Evolutionary conservation across 2,329 filamentous ascomycete species (phyloP), one percentile per base, ranked within the genome.

Genomic region (Clarireedia hainanense): DNA sequence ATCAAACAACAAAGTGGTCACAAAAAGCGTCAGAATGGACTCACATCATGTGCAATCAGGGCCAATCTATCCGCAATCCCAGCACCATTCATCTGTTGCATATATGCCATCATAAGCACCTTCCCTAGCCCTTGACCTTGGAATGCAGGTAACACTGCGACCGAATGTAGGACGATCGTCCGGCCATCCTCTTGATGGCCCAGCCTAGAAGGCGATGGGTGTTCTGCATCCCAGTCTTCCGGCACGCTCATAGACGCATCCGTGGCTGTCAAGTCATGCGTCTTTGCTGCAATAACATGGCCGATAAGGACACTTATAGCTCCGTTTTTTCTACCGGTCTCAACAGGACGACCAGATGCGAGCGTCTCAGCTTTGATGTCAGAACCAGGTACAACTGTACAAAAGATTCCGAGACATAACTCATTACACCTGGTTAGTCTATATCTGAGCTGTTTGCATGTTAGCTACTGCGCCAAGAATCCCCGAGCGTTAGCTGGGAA

Each of bases 101-200:
- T 77, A 67, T 91, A 96, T 3, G 85, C 80, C 70, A 82, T 85
- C 74, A 95, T 76, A 58, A 95, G 73, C 20, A 85, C 83, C 60
- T 80, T 83, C 15, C 88, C 91, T 2, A 95, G 75, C 1, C 89
- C 87, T 56, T 84, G 82, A 36, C 81, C 77, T 61, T 94, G 89
- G 56, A 90, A 82, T 57, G 84, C 80, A 0, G 89, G 89, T 54
- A 87, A 76, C 5, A 96, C 85, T 17, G 88, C 89, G 5, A 96
- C 77, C 0, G 88, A 92, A 71, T 96, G 91, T 50, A 96, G 73
- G 55, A 84, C 89, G 55, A 96, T 78, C 0, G 89, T 95, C 45
- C 83, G 74, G 40, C 90, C 90, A 15, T 76, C 74, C 57, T 89
- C 82, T 63, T 87, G 81, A 70, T 95, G 89, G 34, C 89, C 89